phyloP scores from a whole-genome alignment of 2,329 filamentous ascomycete species.

The Monosporascus sp. region DNA sequence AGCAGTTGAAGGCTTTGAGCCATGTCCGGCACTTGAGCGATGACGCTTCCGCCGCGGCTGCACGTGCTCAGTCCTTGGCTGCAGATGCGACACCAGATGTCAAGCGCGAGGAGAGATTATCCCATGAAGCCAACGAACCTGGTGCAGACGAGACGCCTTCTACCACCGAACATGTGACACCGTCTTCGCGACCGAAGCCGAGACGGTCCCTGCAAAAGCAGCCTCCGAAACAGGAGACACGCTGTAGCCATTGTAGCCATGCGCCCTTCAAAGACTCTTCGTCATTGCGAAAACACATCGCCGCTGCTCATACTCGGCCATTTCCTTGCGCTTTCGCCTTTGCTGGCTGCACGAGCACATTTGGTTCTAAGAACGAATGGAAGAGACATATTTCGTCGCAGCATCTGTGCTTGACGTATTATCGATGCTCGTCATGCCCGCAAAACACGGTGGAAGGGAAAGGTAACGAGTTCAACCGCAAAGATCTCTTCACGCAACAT shows the following conservation, averaged over 20 bases:
- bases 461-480: conserved; percentile 75
- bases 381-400: conserved; percentile 90
- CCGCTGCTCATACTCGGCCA: conserved; percentile 62
- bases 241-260: conserved; percentile 57
- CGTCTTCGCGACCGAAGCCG: conserved; percentile 35
- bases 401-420: conserved; percentile 68
- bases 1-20: conserved; percentile 61
- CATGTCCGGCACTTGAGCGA: conserved; percentile 54
- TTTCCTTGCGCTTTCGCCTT: conserved; percentile 84
- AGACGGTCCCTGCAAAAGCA: conserved; percentile 44
- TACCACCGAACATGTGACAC: conserved; percentile 28
- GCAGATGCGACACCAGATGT: conserved; percentile 22
- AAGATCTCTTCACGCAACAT: conserved; percentile 93
- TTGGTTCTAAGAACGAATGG: conserved; percentile 96
- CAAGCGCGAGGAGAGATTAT: conserved; percentile 38
- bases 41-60: conserved; percentile 26
- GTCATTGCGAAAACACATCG: conserved; percentile 61
- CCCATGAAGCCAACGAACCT: conserved; percentile 35
- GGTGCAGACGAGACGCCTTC: conserved; percentile 34
- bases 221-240: conserved; percentile 52
- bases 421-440: conserved; percentile 58
- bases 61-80: conserved; percentile 16
- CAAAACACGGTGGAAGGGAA: conserved; percentile 38
- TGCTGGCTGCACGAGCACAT: conserved; percentile 78
- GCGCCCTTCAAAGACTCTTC: conserved; percentile 63